phyloP scores from a whole-genome alignment of 2,329 filamentous ascomycete genomes.

The Cladophialophora chaetospira region DNA sequence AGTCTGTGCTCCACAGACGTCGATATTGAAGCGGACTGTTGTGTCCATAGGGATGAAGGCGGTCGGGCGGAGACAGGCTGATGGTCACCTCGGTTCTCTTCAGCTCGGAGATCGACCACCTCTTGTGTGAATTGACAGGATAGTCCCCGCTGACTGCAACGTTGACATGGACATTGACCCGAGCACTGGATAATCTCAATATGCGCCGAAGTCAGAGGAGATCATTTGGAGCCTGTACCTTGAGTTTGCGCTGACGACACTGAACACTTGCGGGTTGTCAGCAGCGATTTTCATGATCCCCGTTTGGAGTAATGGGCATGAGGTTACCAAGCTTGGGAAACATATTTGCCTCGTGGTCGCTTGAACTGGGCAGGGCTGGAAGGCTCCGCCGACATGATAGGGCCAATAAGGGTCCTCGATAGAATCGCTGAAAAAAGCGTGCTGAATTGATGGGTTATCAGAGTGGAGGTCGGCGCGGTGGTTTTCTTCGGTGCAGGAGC shows the following conservation, averaged over 20 bases:
- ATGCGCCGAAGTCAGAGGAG: neutral
- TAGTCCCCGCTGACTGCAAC: neutral
- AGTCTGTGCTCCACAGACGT: neutral
- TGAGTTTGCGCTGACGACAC: neutral
- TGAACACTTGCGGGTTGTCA: neutral
- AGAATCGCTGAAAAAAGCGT: too few relatives aligned
- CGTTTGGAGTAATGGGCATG: neutral
- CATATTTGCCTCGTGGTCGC: neutral
- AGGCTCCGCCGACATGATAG: too few relatives aligned
- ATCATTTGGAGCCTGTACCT: neutral
- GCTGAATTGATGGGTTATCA: too few relatives aligned
- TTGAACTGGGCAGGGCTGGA: neutral
- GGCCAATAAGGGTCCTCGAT: too few relatives aligned
- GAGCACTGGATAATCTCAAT: neutral
- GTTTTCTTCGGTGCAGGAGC: too few relatives aligned
- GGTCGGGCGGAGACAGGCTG: neutral
- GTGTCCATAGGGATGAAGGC: too few relatives aligned
- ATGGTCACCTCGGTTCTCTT: neutral
- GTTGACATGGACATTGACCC: neutral
- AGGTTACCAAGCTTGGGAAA: neutral
- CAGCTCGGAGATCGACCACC: neutral
- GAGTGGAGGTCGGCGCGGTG: too few relatives aligned
- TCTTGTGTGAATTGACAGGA: neutral
- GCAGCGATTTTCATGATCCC: neutral
- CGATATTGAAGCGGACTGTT: neutral